phyloP scores from a whole-genome alignment of 2,329 filamentous ascomycete species.

The Epicoccum nigrum region DNA sequence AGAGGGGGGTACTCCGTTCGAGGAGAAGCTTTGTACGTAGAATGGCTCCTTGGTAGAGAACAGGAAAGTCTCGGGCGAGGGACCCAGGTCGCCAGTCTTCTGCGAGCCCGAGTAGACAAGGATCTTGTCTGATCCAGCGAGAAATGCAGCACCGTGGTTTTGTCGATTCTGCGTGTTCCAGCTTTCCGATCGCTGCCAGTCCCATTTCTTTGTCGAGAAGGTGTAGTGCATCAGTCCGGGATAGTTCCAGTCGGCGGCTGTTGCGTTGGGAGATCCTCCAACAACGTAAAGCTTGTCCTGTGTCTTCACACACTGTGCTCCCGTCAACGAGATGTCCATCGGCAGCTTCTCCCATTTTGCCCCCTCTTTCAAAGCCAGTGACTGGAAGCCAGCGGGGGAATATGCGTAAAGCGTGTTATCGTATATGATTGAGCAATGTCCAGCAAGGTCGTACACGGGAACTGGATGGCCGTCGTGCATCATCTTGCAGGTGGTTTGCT shows the following conservation, averaged over 20 bases:
- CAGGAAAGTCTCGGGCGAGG: constrained; percentile 77
- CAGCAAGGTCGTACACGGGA: constrained; percentile 72
- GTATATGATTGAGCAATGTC: constrained; percentile 81
- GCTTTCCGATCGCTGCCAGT: constrained; percentile 58
- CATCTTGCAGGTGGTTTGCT: constrained; percentile 58
- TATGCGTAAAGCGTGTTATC: constrained; percentile 86
- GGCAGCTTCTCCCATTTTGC: constrained; percentile 73
- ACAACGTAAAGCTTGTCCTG: constrained; percentile 78
- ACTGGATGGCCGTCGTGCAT: constrained; percentile 62
- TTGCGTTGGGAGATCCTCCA: constrained; percentile 64
- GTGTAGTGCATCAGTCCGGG: constrained; percentile 75
- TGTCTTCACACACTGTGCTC: constrained; percentile 77
- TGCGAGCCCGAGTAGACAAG: constrained; percentile 80
- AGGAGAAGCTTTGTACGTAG: constrained; percentile 59
- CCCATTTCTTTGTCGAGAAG: constrained; percentile 64
- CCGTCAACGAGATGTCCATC: constrained; percentile 72
- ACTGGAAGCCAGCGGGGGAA: constrained; percentile 75
- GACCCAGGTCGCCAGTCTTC: constrained; percentile 58
- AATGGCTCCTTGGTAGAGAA: constrained; percentile 72
- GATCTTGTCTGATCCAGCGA: constrained; percentile 72
- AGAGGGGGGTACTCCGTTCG: constrained; percentile 62
- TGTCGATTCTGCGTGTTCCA: constrained; percentile 69
- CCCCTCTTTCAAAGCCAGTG: constrained; percentile 70
- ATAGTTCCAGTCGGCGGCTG: constrained; percentile 59
- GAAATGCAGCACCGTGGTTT: constrained; percentile 77